Percentiles rank a stretch among this genome's conserved stretches.
phyloP scores from a whole-genome alignment of 257 asterid genomes.

The Solanum corneliomulleri region DNA sequence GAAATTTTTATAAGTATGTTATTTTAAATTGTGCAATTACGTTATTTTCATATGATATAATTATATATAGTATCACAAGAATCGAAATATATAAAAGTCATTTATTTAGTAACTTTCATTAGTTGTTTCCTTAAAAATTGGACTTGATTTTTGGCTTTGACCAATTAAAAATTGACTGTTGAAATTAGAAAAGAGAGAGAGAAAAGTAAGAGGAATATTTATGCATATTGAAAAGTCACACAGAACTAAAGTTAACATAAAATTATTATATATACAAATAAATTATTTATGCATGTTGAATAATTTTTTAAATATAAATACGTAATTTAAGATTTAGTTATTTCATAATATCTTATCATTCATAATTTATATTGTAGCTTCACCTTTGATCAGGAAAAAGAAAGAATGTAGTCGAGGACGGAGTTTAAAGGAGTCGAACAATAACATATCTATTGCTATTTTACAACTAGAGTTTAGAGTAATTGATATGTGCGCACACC shows the following conservation, averaged over 20 bases:
- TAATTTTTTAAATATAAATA: neutral
- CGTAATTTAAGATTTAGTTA: neutral
- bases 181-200: neutral
- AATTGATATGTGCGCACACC: neutral
- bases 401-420: fast-evolving
- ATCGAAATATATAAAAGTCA: too few species aligned
- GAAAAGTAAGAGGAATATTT: neutral
- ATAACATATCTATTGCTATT: too few species aligned
- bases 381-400: neutral
- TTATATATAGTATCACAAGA: neutral
- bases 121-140: neutral
- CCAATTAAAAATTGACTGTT: neutral
- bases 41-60: too few species aligned
- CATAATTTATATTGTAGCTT: neutral
- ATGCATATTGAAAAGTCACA: neutral
- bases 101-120: neutral
- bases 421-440: too few species aligned
- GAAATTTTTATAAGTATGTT: too few species aligned
- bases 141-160: neutral
- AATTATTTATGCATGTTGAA: neutral
- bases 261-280: neutral
- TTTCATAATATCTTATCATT: neutral
- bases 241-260: neutral
- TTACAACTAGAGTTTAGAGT: neutral
- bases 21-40: too few species aligned